phyloP scores from a whole-genome alignment of 768 basidiomycete species.

The Heimioporus sp. region DNA sequence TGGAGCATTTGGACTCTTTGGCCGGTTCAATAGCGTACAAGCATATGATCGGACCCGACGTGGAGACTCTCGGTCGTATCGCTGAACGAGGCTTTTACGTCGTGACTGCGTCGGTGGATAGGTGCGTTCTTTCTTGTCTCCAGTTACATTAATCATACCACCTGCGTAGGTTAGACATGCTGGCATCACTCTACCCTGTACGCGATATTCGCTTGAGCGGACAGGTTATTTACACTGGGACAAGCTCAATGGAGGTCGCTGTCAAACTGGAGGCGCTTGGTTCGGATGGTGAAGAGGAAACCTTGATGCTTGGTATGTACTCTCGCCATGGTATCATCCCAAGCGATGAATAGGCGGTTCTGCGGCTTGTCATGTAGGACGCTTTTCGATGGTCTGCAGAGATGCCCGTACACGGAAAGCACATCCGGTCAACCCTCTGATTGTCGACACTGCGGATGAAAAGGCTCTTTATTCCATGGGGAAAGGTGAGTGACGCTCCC shows the following conservation, averaged over 20 bases:
- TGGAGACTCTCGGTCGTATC: slow-evolving; percentile 52
- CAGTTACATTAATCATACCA: background rate
- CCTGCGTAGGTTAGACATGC: slow-evolving; percentile 64
- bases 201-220: slow-evolving; percentile 74
- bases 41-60: slow-evolving; percentile 68
- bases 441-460: slow-evolving; percentile 61
- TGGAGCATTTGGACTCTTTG: slow-evolving; percentile 83
- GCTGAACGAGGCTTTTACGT: slow-evolving; percentile 73
- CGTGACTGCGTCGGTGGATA: slow-evolving; percentile 81
- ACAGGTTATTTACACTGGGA: slow-evolving; percentile 77
- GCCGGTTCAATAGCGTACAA: slow-evolving; percentile 84
- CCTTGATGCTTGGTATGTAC: slow-evolving; percentile 56
- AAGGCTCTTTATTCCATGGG: slow-evolving; percentile 60
- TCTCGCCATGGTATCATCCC: slow-evolving; percentile 10
- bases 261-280: slow-evolving; percentile 76
- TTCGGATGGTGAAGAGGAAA: slow-evolving; percentile 48
- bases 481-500: slow-evolving; percentile 45
- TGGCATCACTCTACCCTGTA: slow-evolving; percentile 53
- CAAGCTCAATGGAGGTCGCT: slow-evolving; percentile 80
- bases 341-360: no score
- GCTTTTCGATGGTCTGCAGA: slow-evolving; percentile 89
- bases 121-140: slow-evolving; percentile 34
- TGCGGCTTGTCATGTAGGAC: slow-evolving; percentile 54
- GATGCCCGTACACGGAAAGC: slow-evolving; percentile 67
- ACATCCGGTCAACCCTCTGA: slow-evolving; percentile 59